Evolutionary conservation across 306 rosid genomes (phyloP), one percentile per base, ranked within the genome.

Genomic region (Inga leiocalycina): DNA sequence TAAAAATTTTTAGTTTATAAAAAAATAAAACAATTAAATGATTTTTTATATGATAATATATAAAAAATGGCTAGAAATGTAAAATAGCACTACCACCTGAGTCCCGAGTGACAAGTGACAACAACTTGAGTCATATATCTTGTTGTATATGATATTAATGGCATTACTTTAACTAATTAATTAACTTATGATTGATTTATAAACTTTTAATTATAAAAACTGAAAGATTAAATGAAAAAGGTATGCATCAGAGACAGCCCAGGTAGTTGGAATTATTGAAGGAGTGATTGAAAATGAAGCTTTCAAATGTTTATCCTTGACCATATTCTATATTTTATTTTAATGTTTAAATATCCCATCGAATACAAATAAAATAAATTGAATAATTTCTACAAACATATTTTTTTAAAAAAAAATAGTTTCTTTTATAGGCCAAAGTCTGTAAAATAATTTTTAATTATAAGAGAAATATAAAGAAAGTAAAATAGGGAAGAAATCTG

Each of bases 201-300:
- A 65, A 37, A 22, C 27, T 39, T 39, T 75, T 2, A 71, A 19
- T 49, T 56, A 39, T 24, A 76, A 76, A 67, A 67, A 81, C 16
- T 24, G 6, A 57, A 20, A 57, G 32, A 24, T 61, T 61, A 61
- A 61, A 61, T 61, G 35, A 70, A 82, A 79, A 80, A 12, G 3
- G n/a, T 91, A 89, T 51, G 67, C 82, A 54, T 86, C 90, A 74
- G 3, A 80, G 93, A 88, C 89, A 89, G 88, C 92, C 88, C 85
- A 74, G 82, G 80, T 68, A 76, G 80, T 83, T 82, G 85, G 87
- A 90, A 91, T 94, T 87, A 92, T 94, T 88, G 91, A 84, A 65
- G 75, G 85, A 76, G 85, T 77, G 87, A 76, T 88, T 88, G 87
- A 85, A 39, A 92, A 84, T 90, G 92, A 84, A 88, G 89, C 91